A percentile compares a stretch with the other conserved stretches of the same genome.
Conservation (phyloP, 345 rosid genomes). For the Passiflora organensis region DNA sequence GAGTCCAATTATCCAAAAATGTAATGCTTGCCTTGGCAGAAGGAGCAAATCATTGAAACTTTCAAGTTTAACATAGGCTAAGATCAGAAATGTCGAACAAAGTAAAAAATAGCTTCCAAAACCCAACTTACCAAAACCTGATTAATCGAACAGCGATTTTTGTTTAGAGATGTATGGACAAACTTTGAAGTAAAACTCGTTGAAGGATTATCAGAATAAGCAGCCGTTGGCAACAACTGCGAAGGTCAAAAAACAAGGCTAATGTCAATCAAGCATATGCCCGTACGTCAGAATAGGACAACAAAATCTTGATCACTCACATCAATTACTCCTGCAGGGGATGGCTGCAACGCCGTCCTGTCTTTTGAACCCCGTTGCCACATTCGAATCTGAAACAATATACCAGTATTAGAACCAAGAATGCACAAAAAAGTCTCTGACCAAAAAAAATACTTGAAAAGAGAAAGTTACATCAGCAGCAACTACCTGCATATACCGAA, state of each 20-base stretch:
- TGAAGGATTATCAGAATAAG: conserved; percentile 91
- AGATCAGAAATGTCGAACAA: neutral
- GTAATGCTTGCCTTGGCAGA: no score
- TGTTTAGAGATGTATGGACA: conserved; percentile 93
- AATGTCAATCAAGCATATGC: conserved; percentile 5
- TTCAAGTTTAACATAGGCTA: no score
- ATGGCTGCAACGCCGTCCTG: conserved; percentile 71
- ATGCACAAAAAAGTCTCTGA: neutral
- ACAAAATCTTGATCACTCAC: conserved; percentile 32
- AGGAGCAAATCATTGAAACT: no score
- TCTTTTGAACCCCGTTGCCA: conserved; percentile 84
- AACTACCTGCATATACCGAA: conserved; percentile 70
- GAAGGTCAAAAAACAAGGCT: conserved; percentile 15
- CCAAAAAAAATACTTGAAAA: neutral
- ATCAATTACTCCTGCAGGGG: conserved; percentile 93
- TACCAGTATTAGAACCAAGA: conserved; percentile 8
- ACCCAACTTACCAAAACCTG: conserved; percentile 63
- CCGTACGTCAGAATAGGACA: conserved; percentile 11
- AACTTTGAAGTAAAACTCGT: conserved; percentile 91
- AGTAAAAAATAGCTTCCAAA: neutral
- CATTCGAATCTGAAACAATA: conserved; percentile 54
- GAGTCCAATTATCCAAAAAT: no score
- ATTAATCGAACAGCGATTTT: conserved; percentile 92
- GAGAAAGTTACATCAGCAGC: neutral
- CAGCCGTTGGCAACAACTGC: conserved; percentile 86